Conservation (phyloP, 768 basidiomycete genomes). For the Auricularia auricula-judae region DNA sequence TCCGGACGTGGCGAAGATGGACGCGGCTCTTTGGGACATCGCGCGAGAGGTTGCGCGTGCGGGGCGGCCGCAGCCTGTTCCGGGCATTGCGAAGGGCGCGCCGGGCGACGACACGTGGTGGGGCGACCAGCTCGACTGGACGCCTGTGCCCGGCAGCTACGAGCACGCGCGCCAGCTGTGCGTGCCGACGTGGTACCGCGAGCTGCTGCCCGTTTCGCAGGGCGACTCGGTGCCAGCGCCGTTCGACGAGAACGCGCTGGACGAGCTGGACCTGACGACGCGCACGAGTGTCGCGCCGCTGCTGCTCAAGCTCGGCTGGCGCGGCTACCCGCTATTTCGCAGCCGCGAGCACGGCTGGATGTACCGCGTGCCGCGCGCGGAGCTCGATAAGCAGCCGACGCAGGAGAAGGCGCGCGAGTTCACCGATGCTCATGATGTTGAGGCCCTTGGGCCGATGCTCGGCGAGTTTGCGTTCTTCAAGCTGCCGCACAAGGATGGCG, state of each 20-base stretch:
- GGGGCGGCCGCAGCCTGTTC: neutral
- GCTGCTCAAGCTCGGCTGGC: slow-evolving; percentile 80
- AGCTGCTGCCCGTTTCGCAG: slow-evolving; percentile 29
- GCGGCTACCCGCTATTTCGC: slow-evolving; percentile 71
- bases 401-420: slow-evolving; percentile 36
- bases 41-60: slow-evolving; percentile 25
- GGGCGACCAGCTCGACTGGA: slow-evolving; percentile 64
- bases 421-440: slow-evolving; percentile 43
- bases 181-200: slow-evolving; percentile 86
- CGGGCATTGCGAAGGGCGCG: slow-evolving; percentile 5
- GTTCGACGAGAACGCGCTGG: slow-evolving; percentile 26
- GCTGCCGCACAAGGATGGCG: slow-evolving; percentile 93
- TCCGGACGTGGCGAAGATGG: slow-evolving; percentile 20
- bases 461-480: slow-evolving; percentile 66
- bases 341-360: slow-evolving; percentile 88
- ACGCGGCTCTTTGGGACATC: slow-evolving; percentile 27
- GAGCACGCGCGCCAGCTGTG: slow-evolving; percentile 4
- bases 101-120: slow-evolving; percentile 23
- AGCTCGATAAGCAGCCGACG: neutral
- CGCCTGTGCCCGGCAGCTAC: slow-evolving; percentile 12
- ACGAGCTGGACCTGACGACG: slow-evolving; percentile 73
- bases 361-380: slow-evolving; percentile 53
- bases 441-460: slow-evolving; percentile 37
- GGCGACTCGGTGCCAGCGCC: neutral
- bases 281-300: slow-evolving; percentile 76